These are phyloP conservation scores for Astrocystis sublimbata DNA, from an alignment of 495 filamentous ascomycete species.

Conservation along the genomic window DNA sequence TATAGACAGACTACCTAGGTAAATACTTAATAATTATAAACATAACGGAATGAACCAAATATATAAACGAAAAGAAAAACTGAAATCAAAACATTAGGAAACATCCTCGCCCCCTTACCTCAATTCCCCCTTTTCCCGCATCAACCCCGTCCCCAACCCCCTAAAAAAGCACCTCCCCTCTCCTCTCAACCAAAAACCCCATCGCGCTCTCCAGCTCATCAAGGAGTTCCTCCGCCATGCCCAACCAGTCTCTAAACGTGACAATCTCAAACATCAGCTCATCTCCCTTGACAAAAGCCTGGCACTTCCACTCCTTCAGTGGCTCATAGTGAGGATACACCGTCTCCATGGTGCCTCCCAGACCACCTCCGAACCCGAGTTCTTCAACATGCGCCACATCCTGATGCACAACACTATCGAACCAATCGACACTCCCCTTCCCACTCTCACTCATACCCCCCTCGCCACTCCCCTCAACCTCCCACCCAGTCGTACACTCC, in stretches of 20 bases:
- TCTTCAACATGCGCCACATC: constrained; percentile 47
- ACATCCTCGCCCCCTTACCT: too few relatives aligned
- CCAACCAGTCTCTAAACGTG: constrained; percentile 44
- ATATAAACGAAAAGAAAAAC: too few relatives aligned
- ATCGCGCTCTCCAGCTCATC: constrained; percentile 37
- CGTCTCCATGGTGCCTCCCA: constrained; percentile 39
- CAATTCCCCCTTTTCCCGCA: too few relatives aligned
- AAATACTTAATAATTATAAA: too few relatives aligned
- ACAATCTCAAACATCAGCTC: constrained; percentile 45
- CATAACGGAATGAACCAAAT: too few relatives aligned
- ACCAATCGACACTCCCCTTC: constrained; percentile 35
- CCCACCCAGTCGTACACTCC: constrained; percentile 29
- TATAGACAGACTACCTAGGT: too few relatives aligned
- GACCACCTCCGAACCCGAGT: constrained; percentile 35
- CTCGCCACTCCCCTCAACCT: too few relatives aligned
- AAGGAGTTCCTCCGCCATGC: constrained; percentile 36
- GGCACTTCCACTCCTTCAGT: constrained; percentile 48
- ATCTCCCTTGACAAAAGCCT: constrained; percentile 43
- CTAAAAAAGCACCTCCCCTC: constrained; percentile 24
- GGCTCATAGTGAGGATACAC: constrained; percentile 47
- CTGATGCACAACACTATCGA: constrained; percentile 50
- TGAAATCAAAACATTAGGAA: too few relatives aligned
- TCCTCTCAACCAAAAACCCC: constrained; percentile 30
- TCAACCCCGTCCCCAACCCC: too few relatives aligned
- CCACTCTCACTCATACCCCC: too few relatives aligned